Evolutionary conservation across 1,284 basidiomycete genomes (phyloP).

Genomic region (Puccinia novopanici): DNA sequence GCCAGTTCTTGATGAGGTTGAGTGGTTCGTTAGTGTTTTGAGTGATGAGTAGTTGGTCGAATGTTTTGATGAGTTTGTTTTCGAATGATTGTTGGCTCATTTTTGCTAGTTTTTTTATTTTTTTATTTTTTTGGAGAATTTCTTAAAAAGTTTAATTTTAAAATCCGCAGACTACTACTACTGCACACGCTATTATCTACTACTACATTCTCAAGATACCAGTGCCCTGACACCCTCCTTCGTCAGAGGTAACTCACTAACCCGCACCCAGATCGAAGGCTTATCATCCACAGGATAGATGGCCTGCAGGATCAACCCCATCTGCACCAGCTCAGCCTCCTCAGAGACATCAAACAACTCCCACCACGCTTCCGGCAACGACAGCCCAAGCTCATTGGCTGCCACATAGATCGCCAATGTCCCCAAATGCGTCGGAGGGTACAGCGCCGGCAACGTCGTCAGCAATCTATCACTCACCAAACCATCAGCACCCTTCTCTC

Average conservation of each 20-base stretch:
- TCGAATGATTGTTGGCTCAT: background rate
- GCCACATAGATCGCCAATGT: slow-evolving; percentile 56
- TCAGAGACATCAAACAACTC: slow-evolving; percentile 59
- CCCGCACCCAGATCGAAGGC: slow-evolving; percentile 34
- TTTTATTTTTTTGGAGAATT: too few relatives aligned
- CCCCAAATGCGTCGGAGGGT: slow-evolving; percentile 56
- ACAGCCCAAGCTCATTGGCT: slow-evolving; percentile 37
- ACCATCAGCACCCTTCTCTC: background rate
- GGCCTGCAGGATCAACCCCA: slow-evolving; percentile 52
- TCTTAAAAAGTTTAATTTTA: too few relatives aligned
- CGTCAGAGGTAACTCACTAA: slow-evolving; percentile 16
- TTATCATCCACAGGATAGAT: slow-evolving; percentile 52
- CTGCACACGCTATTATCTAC: too few relatives aligned
- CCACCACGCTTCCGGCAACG: slow-evolving; percentile 58
- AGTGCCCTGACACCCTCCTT: slow-evolving; percentile 26
- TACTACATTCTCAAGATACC: too few relatives aligned
- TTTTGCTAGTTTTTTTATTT: background rate
- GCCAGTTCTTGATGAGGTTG: background rate
- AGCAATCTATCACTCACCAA: slow-evolving; percentile 53
- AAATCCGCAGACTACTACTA: too few relatives aligned
- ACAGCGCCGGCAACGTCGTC: slow-evolving; percentile 55
- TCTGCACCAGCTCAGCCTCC: slow-evolving; percentile 54
- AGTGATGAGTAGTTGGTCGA: background rate
- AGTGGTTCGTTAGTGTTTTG: background rate
- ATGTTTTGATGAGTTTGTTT: background rate